Percentiles rank a stretch among this genome's conserved stretches.
phyloP scores from a whole-genome alignment of 441 rosid genomes.

The Brassica balearica region DNA sequence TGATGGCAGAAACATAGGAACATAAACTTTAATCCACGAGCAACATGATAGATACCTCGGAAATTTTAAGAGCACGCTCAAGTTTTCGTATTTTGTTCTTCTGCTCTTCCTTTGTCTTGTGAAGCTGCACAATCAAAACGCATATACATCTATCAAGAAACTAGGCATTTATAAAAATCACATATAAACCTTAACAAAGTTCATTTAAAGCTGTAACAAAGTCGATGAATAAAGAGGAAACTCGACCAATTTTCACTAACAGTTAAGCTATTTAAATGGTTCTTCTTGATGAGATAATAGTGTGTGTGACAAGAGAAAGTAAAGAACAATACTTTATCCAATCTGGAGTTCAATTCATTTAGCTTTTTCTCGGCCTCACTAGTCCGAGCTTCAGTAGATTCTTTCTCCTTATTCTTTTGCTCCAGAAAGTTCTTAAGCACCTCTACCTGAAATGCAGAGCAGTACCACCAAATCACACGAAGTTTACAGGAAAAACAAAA shows the following conservation, averaged over 20 bases:
- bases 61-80: slow-evolving; percentile 88
- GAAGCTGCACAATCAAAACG: slow-evolving; percentile 58
- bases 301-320: not conserved
- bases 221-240: not conserved
- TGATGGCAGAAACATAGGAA: not conserved
- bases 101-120: slow-evolving; percentile 72
- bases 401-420: slow-evolving; percentile 62
- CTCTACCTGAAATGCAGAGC: slow-evolving; percentile 57
- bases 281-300: not conserved
- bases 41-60: slow-evolving; percentile 75
- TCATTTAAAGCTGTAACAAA: not conserved
- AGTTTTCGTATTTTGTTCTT: slow-evolving; percentile 75
- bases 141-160: not conserved
- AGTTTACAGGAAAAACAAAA: not conserved
- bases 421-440: slow-evolving; percentile 58
- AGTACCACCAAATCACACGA: slow-evolving; percentile 7
- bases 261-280: slow-evolving; percentile 1
- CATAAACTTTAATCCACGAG: slow-evolving; percentile 5
- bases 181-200: slow-evolving; percentile 14
- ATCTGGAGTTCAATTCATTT: slow-evolving; percentile 54
- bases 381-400: slow-evolving; percentile 52
- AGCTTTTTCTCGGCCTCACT: slow-evolving; percentile 67
- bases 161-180: not conserved
- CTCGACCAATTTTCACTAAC: not conserved
- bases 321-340: slow-evolving; percentile 63